A percentile compares a stretch with the other conserved stretches of the same genome.
These are phyloP conservation scores for Musa beccarii DNA, from an alignment of 176 grass and related monocot species.

Conservation along the genomic window DNA sequence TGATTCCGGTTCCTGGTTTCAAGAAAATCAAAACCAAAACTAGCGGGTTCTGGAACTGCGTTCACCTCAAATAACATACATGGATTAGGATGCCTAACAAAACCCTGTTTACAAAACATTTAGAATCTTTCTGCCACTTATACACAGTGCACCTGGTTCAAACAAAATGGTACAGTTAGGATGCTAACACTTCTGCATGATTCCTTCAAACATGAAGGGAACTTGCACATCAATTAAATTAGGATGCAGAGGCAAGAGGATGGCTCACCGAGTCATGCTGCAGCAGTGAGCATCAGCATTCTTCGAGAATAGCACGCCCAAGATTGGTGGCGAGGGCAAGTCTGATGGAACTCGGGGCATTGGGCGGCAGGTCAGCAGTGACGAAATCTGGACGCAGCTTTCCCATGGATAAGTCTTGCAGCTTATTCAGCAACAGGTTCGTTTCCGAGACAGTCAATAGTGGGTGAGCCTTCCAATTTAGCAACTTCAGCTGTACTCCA, in stretches of 20 bases:
- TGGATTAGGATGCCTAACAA: too few relatives aligned
- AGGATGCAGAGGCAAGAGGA: not conserved
- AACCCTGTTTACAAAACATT: too few relatives aligned
- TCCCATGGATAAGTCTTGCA: conserved; percentile 75
- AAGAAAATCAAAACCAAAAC: too few relatives aligned
- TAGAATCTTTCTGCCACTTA: too few relatives aligned
- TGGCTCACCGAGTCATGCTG: not conserved
- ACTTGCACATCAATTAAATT: too few relatives aligned
- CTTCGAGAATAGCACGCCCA: conserved; percentile 60
- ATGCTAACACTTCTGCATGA: too few relatives aligned
- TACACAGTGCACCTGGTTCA: too few relatives aligned
- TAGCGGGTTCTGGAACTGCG: too few relatives aligned
- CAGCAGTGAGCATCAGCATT: conserved; percentile 29
- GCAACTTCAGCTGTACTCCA: conserved; percentile 49
- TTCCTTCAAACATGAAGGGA: too few relatives aligned
- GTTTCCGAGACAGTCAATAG: conserved; percentile 65
- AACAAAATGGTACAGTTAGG: too few relatives aligned
- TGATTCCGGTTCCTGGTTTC: too few relatives aligned
- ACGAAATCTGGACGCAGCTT: conserved; percentile 60
- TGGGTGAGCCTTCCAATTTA: conserved; percentile 55
- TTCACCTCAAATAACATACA: too few relatives aligned
- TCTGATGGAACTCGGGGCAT: conserved; percentile 50
- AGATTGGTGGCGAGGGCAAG: conserved; percentile 74
- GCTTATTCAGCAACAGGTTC: conserved; percentile 72
- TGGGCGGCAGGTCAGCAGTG: conserved; percentile 38